Conservation (phyloP, 805 yeast species). For the Nematodospora valgi region DNA sequence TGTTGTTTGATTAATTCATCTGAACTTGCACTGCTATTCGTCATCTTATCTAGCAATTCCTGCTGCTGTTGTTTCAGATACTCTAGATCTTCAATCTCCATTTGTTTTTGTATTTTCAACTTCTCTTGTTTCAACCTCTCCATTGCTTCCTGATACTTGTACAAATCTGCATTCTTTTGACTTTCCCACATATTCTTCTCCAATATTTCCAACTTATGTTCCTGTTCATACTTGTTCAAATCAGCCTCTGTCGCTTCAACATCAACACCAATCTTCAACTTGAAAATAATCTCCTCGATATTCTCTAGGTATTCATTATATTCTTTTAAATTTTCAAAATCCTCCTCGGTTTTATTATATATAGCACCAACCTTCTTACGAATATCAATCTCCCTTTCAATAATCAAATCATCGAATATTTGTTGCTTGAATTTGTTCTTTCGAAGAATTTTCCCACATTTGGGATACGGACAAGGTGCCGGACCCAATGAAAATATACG, state of each 20-base stretch:
- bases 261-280: conserved; percentile 67
- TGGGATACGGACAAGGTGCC: conserved; percentile 92
- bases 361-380: conserved; percentile 73
- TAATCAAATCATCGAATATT: conserved; percentile 83
- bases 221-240: conserved; percentile 64
- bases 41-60: conserved; percentile 38
- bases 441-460: conserved; percentile 82
- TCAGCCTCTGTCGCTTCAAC: conserved; percentile 65
- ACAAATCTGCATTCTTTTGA: conserved; percentile 58
- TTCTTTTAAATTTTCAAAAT: conserved; percentile 56
- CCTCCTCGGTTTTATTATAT: conserved; percentile 76
- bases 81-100: conserved; percentile 41
- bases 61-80: conserved; percentile 39
- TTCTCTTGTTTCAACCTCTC: conserved; percentile 60
- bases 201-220: conserved; percentile 70
- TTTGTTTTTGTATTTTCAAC: conserved; percentile 62
- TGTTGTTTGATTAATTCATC: conserved; percentile 41
- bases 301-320: conserved; percentile 81
- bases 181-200: conserved; percentile 72
- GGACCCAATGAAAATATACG: conserved; percentile 93
- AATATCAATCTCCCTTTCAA: conserved; percentile 90
- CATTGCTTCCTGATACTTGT: conserved; percentile 57
- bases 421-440: conserved; percentile 90
- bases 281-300: conserved; percentile 77
- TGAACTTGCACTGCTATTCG: conserved; percentile 28